Conservation (phyloP, 2,329 filamentous ascomycete species). For the Sarocladium brachiariae region DNA sequence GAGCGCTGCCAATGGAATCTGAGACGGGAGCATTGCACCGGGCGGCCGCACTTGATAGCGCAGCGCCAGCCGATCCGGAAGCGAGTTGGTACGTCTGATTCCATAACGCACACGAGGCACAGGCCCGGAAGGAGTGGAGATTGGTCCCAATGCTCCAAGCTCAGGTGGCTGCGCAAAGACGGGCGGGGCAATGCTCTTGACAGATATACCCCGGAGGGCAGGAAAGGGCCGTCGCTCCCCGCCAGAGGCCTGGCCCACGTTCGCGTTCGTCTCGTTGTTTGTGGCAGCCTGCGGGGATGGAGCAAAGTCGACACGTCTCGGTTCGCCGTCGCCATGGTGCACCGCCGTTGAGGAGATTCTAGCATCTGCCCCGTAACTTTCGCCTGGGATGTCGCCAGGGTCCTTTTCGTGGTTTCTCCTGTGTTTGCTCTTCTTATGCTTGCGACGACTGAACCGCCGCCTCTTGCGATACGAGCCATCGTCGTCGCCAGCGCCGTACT, state of each 20-base stretch:
- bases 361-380: conserved; percentile 5
- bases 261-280: conserved; percentile 17
- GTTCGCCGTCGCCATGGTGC: conserved; percentile 28
- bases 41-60: conserved; percentile 35
- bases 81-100: conserved; percentile 67
- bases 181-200: conserved; percentile 63
- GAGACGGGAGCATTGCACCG: conserved; percentile 42
- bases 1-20: conserved; percentile 33
- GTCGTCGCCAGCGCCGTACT: conserved; percentile 27
- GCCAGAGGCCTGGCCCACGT: conserved; percentile 1
- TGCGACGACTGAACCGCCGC: conserved; percentile 26
- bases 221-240: conserved; percentile 40
- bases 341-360: background rate
- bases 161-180: conserved; percentile 53
- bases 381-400: background rate
- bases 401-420: conserved; percentile 25
- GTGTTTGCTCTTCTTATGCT: conserved; percentile 34
- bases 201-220: conserved; percentile 50
- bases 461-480: conserved; percentile 21
- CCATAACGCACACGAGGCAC: conserved; percentile 53
- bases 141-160: conserved; percentile 11
- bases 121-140: conserved; percentile 31
- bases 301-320: conserved; percentile 54
- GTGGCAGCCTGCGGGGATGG: conserved; percentile 21
- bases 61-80: conserved; percentile 58